These are phyloP conservation scores for Ensete ventricosum DNA, from an alignment of 176 grass and related monocot genomes.

Conservation along the genomic window DNA sequence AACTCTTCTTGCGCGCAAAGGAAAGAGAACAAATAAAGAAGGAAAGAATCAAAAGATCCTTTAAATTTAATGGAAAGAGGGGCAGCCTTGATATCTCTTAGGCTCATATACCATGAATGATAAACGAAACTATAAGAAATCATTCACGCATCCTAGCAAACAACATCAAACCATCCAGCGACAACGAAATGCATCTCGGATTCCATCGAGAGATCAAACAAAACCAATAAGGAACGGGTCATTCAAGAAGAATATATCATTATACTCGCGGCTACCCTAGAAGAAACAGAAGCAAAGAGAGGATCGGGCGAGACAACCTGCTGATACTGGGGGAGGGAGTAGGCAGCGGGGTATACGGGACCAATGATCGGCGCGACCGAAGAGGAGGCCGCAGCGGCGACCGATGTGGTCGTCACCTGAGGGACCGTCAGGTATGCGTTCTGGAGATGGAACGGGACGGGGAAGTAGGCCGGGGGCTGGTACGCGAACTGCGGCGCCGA, in stretches of 20 bases:
- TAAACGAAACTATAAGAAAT: too few species aligned
- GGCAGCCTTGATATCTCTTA: too few species aligned
- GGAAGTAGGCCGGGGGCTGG: conserved; percentile 43
- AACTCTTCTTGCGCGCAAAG: too few species aligned
- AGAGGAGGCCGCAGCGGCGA: not conserved
- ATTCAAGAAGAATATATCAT: not conserved
- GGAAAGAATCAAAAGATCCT: too few species aligned
- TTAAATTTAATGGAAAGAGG: too few species aligned
- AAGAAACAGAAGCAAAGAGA: not conserved
- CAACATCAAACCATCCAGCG: too few species aligned
- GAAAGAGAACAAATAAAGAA: too few species aligned
- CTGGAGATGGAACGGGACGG: conserved; percentile 62
- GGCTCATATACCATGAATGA: too few species aligned
- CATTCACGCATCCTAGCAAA: too few species aligned
- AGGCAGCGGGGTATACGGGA: conserved; percentile 18
- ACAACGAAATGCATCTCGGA: not conserved
- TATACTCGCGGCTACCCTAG: not conserved
- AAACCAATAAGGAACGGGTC: not conserved
- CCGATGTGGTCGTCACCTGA: not conserved
- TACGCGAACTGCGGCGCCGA: conserved; percentile 32
- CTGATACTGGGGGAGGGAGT: conserved; percentile 39
- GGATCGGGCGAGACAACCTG: conserved; percentile 29
- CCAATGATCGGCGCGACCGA: not conserved
- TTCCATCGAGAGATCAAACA: not conserved
- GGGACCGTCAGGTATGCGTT: conserved; percentile 9